Evolutionary conservation across 176 grass and related monocot species (phyloP).

Genomic region (Aegilops bicornis): DNA sequence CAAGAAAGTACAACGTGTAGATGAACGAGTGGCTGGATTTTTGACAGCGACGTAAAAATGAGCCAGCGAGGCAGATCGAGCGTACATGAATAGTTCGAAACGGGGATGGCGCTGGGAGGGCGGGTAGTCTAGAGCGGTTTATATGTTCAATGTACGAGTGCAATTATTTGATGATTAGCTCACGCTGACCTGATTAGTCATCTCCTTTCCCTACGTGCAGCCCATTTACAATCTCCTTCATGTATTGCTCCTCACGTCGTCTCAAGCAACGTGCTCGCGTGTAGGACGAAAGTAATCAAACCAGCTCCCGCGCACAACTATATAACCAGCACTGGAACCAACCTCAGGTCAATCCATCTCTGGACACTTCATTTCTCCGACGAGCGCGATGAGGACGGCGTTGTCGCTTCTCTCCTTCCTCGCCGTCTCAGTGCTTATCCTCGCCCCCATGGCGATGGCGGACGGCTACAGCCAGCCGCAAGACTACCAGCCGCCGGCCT

Average conservation of each 20-base stretch:
- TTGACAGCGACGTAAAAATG: too few species aligned
- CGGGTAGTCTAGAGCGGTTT: too few species aligned
- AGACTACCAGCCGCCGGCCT: neutral
- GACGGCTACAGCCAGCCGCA: neutral
- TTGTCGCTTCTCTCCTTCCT: slow-evolving; percentile 2
- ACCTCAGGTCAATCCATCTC: slow-evolving; percentile 1
- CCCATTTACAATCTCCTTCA: neutral
- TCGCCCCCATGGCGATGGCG: neutral
- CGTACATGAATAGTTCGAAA: too few species aligned
- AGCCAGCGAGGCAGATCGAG: too few species aligned
- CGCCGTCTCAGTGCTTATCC: slow-evolving; percentile 20
- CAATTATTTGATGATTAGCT: neutral
- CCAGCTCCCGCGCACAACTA: neutral
- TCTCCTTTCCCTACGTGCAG: slow-evolving; percentile 21
- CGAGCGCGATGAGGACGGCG: slow-evolving; percentile 32
- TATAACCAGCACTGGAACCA: slow-evolving; percentile 15
- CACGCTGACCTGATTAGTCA: neutral
- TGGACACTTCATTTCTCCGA: neutral
- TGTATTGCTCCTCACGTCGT: slow-evolving; percentile 35
- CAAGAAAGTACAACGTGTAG: too few species aligned
- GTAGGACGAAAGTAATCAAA: neutral
- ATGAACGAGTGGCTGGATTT: too few species aligned
- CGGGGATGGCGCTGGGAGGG: too few species aligned
- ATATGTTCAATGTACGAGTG: neutral
- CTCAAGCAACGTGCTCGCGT: slow-evolving; percentile 28